Conservation (phyloP, 352 stramenopile genomes). For the Phytophthora hybrid region DNA sequence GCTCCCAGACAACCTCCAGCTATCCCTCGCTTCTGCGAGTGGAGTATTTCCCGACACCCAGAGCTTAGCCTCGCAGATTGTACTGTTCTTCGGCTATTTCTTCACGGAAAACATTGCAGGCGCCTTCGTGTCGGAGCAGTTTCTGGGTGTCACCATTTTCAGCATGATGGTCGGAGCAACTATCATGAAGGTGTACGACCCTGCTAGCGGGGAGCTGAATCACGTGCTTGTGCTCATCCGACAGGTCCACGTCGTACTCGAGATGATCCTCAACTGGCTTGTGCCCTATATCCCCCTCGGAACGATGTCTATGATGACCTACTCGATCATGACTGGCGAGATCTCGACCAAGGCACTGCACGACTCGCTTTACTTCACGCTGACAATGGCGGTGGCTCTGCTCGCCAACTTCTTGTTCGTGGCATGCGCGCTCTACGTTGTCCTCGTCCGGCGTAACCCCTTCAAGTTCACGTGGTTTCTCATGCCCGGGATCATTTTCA, state of each 20-base stretch:
- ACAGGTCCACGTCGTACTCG: constrained; percentile 66
- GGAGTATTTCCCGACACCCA: constrained; percentile 42
- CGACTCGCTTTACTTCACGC: constrained; percentile 48
- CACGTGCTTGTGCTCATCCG: constrained; percentile 64
- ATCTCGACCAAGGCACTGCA: constrained; percentile 44
- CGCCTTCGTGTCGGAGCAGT: constrained; percentile 55
- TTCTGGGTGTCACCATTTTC: constrained; percentile 63
- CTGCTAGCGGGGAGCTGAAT: constrained; percentile 48
- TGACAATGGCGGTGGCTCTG: constrained; percentile 54
- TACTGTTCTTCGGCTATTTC: constrained; percentile 59
- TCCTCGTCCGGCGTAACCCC: constrained; percentile 73
- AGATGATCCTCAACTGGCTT: constrained; percentile 78
- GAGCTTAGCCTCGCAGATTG: constrained; percentile 54
- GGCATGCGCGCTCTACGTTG: constrained; percentile 58
- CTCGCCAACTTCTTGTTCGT: constrained; percentile 60
- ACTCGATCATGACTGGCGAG: constrained; percentile 58
- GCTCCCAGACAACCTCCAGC: constrained; percentile 32
- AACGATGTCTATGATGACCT: constrained; percentile 62
- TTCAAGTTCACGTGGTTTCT: constrained; percentile 67
- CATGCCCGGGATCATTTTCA: constrained; percentile 62
- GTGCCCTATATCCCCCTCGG: constrained; percentile 60
- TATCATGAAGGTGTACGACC: constrained; percentile 61
- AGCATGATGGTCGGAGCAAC: constrained; percentile 62
- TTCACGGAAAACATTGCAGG: constrained; percentile 71
- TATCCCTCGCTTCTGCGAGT: constrained; percentile 39